Percentiles rank a stretch among this genome's conserved stretches.
Evolutionary conservation across 495 filamentous ascomycete genomes (phyloP).

Genomic region (Aspergillus sclerotioniger): DNA sequence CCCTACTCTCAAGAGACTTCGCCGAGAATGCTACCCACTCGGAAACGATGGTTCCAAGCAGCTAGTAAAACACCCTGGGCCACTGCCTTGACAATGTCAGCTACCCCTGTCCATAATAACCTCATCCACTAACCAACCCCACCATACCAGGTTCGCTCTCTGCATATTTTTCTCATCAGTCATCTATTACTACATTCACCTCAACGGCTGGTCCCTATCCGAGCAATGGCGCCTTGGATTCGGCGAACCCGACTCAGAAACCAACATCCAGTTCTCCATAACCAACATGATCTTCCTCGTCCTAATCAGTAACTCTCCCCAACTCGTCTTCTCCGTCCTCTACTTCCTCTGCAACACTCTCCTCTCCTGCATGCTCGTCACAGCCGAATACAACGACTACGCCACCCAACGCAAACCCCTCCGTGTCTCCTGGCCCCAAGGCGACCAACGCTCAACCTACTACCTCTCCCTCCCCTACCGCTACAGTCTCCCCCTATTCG

Average conservation of each 20-base stretch:
- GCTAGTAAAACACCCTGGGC: background rate
- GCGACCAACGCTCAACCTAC: conserved; percentile 36
- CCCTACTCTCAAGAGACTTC: background rate
- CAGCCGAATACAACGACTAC: conserved; percentile 26
- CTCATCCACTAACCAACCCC: background rate
- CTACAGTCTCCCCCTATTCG: conserved; percentile 35
- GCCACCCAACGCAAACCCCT: conserved; percentile 29
- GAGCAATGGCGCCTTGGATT: conserved; percentile 6
- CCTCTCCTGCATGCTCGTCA: conserved; percentile 34
- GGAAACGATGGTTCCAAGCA: background rate
- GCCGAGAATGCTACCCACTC: background rate
- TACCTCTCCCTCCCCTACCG: conserved; percentile 40
- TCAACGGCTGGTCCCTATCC: background rate
- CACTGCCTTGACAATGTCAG: background rate
- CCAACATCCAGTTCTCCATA: background rate
- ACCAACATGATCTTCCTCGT: conserved; percentile 10
- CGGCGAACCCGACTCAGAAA: background rate
- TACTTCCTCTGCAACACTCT: conserved; percentile 38
- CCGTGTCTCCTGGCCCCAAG: conserved; percentile 34
- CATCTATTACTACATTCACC: background rate
- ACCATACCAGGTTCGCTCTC: background rate
- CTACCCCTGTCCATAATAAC: background rate
- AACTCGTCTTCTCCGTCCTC: conserved; percentile 36
- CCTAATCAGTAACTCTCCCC: conserved; percentile 37
- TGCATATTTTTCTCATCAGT: background rate